phyloP scores from a whole-genome alignment of 805 yeast genomes.

The Metschnikowia cerradonensis region DNA sequence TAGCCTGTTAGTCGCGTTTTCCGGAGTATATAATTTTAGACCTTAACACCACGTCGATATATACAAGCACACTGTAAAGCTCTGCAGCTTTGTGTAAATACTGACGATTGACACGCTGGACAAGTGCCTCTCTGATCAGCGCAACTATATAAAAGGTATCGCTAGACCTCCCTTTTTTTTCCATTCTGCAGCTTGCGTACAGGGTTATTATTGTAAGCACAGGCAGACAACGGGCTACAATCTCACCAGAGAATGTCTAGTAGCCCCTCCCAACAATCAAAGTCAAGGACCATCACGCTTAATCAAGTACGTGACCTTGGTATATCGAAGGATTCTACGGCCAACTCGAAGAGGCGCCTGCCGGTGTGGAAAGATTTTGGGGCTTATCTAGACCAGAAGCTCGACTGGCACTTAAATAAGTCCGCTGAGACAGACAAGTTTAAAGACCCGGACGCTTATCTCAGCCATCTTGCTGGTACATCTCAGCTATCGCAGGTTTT shows the following conservation, averaged over 20 bases:
- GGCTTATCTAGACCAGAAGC: conserved; percentile 37
- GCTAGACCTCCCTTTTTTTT: background rate
- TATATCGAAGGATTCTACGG: conserved; percentile 1
- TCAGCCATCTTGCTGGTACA: conserved; percentile 22
- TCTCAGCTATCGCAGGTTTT: conserved; percentile 32
- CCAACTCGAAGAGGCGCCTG: conserved; percentile 9
- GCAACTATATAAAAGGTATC: background rate
- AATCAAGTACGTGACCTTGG: conserved; percentile 16
- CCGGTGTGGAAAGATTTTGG: conserved; percentile 45
- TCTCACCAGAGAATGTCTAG: conserved; percentile 14
- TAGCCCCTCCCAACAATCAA: conserved; percentile 9
- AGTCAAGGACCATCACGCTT: conserved; percentile 15
- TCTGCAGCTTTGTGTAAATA: conserved; percentile 1
- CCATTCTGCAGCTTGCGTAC: background rate
- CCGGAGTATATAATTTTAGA: conserved; percentile 1
- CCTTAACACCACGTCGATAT: conserved; percentile 3
- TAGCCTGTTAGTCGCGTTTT: background rate
- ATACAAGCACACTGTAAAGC: background rate
- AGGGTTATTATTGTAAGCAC: background rate
- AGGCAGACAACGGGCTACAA: conserved; percentile 2
- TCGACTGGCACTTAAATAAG: conserved; percentile 26
- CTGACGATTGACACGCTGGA: conserved; percentile 2
- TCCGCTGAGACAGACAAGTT: conserved; percentile 7
- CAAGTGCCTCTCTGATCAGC: background rate
- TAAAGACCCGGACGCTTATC: conserved; percentile 20